Base-by-base conservation (phyloP, 306 rosid species). In the Oxytropis ochrocephala region DNA sequence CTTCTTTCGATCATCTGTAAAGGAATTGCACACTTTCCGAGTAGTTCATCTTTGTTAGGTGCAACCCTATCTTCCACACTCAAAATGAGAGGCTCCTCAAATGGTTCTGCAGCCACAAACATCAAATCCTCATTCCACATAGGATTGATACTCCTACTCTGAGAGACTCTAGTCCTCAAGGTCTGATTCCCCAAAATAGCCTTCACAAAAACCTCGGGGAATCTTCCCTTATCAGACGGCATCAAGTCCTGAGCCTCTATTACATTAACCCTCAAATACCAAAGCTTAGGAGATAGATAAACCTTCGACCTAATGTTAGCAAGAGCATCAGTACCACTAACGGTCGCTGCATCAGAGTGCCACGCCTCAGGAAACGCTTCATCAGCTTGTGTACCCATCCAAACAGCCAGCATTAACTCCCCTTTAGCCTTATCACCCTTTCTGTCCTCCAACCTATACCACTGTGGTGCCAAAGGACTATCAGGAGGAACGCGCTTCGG, bases 381-480 rank as follows among this genome's bases (percentile, higher is more conserved):
- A 76, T 93, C 98, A 11, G 98, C 98, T 64, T 93, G 98, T 17
- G 97, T 93, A 12, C 98, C 98, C 96, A 90, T 88, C 98, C 98
- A 93, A 46, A 93, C 98, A 61, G 98, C 98, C 75, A 93, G 77
- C 97, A 93, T 93, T n/a, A 93, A 81, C 83, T 93, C 98, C 50
- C 97, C 98, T 69, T 47, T 90, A 2, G 62, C 88, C 88, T 93
- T 93, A 17, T 74, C 85, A 17, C 83, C 81, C 81, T 77, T 84
- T 64, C 77, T 82, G 30, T 88, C 97, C 64, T 90, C 97, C 85
- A 93, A 67, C 11, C 98, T 82, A 78, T 93, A 93, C 98, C 98
- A 93, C 39, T 93, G 97, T 0, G 98, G 97, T 0, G 97, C 98
- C 38, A 93, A 57, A 51, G 98, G 98, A 74, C 98, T 93, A 57